Percentiles rank a stretch among this genome's conserved stretches.
Evolutionary conservation across 305 asterid genomes (phyloP).

Genomic region (Salvia sclarea): DNA sequence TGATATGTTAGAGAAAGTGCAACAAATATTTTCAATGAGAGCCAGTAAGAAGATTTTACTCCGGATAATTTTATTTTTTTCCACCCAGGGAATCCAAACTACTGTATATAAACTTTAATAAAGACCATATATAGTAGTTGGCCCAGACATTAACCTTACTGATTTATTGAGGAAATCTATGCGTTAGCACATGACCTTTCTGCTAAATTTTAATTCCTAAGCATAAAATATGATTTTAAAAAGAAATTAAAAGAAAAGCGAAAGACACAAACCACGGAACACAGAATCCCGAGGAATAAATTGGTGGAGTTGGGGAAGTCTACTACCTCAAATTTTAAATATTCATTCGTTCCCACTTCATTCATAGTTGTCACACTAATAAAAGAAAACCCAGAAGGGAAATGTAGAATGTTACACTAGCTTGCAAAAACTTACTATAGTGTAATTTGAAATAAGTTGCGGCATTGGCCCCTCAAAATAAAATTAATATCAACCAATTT

Average conservation of each 20-base stretch:
- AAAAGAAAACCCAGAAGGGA: not conserved
- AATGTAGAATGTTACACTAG: not conserved
- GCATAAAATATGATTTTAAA: slow-evolving; percentile 7
- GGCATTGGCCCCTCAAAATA: too few relatives aligned
- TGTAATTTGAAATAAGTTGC: too few relatives aligned
- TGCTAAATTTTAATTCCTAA: slow-evolving; percentile 27
- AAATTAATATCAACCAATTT: too few relatives aligned
- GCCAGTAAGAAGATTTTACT: not conserved
- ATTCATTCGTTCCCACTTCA: not conserved
- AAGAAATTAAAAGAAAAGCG: slow-evolving; percentile 7
- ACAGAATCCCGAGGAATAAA: slow-evolving; percentile 75
- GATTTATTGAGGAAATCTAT: slow-evolving; percentile 59
- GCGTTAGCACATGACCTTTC: slow-evolving; percentile 61
- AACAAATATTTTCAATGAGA: not conserved
- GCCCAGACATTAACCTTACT: slow-evolving; percentile 44
- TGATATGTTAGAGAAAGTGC: not conserved
- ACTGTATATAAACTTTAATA: not conserved
- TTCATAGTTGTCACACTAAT: too few relatives aligned
- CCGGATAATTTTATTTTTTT: too few relatives aligned
- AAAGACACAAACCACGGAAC: slow-evolving; percentile 48
- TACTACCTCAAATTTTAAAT: slow-evolving; percentile 22
- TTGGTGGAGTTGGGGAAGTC: slow-evolving; percentile 40
- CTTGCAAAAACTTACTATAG: not conserved
- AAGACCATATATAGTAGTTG: slow-evolving; percentile 15
- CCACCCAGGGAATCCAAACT: not conserved